Conservation (phyloP, 2,329 filamentous ascomycete genomes). For the Pseudocercospora pini-densiflorae region DNA sequence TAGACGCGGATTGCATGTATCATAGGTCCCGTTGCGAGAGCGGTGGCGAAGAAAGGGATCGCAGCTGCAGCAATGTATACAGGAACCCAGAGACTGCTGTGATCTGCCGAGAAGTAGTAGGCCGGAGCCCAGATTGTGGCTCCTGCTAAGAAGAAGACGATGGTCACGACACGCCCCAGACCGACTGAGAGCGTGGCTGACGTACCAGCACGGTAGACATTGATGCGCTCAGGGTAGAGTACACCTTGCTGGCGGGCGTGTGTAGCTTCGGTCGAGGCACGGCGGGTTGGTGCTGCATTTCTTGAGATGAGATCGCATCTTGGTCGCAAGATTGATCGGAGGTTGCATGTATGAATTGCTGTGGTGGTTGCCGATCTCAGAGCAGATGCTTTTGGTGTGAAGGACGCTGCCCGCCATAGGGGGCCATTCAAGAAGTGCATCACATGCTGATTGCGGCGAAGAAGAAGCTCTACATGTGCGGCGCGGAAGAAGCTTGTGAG, state of each 20-base stretch:
- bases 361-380: background rate
- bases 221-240: slow-evolving; percentile 61
- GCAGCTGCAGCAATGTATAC: slow-evolving; percentile 59
- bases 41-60: slow-evolving; percentile 67
- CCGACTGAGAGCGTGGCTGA: slow-evolving; percentile 70
- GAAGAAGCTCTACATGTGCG: background rate
- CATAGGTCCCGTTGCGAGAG: slow-evolving; percentile 69
- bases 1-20: slow-evolving; percentile 73
- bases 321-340: background rate
- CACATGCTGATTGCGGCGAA: slow-evolving; percentile 24
- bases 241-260: slow-evolving; percentile 2
- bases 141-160: slow-evolving; percentile 72
- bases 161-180: slow-evolving; percentile 70
- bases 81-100: slow-evolving; percentile 48
- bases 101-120: slow-evolving; percentile 52
- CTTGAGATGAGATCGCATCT: background rate
- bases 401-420: slow-evolving; percentile 15
- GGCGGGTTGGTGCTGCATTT: slow-evolving; percentile 8
- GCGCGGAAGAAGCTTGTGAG: too few species aligned
- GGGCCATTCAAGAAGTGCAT: slow-evolving; percentile 27
- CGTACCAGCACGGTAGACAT: slow-evolving; percentile 76
- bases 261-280: slow-evolving; percentile 5
- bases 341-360: background rate
- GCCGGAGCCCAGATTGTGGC: slow-evolving; percentile 62
- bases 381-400: background rate